These are phyloP conservation scores for Rubroboletus satanas DNA, from an alignment of 768 basidiomycete species.

Conservation along the genomic window DNA sequence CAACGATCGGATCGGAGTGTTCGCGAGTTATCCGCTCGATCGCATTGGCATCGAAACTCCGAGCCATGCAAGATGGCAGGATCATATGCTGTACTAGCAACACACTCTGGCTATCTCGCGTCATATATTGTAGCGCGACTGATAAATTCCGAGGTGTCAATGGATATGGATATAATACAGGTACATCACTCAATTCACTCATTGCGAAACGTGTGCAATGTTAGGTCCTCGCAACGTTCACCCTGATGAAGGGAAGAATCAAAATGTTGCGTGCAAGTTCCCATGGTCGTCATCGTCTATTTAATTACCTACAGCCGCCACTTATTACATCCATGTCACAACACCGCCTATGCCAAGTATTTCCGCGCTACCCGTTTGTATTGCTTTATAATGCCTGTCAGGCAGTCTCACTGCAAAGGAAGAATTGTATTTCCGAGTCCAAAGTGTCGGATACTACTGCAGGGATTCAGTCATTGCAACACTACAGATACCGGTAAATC, in stretches of 20 bases:
- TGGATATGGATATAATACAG: neutral
- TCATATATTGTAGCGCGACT: too few relatives aligned
- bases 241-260: neutral
- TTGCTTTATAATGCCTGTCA: neutral
- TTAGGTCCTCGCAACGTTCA: too few relatives aligned
- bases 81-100: too few relatives aligned
- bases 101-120: neutral
- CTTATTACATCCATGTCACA: neutral
- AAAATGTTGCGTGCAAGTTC: too few relatives aligned
- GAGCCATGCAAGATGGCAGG: neutral
- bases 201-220: neutral
- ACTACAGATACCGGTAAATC: neutral
- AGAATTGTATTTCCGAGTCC: neutral
- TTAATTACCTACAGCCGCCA: neutral
- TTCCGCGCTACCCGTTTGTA: neutral
- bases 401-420: neutral
- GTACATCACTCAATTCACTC: neutral
- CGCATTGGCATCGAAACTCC: neutral
- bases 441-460: neutral
- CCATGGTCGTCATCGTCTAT: neutral
- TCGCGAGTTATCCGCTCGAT: neutral
- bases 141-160: too few relatives aligned
- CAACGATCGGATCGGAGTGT: neutral
- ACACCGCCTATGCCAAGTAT: neutral
- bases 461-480: neutral